Percentiles rank a stretch among this genome's conserved stretches.
These are phyloP conservation scores for Venturia aucupariae DNA, from an alignment of 2,329 filamentous ascomycete species.

Conservation along the genomic window DNA sequence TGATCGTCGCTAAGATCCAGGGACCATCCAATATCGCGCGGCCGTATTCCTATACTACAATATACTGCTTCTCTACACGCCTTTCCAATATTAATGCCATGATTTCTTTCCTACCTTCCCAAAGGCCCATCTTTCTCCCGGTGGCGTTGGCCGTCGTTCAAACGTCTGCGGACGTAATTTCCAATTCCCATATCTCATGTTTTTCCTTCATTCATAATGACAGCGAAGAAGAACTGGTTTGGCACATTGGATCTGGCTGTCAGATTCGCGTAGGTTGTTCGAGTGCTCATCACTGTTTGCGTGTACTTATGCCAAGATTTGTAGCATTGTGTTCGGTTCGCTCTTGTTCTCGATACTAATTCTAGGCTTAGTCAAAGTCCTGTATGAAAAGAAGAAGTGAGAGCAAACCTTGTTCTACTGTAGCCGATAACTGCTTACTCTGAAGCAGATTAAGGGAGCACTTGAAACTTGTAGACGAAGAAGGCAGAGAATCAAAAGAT, in stretches of 20 bases:
- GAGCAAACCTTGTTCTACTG: conserved; percentile 13
- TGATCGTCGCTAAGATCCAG: neutral
- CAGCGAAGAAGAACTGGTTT: conserved; percentile 10
- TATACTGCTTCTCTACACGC: too few species aligned
- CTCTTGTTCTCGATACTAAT: conserved; percentile 26
- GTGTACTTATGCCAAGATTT: conserved; percentile 6
- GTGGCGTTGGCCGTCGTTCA: neutral
- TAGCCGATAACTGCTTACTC: neutral
- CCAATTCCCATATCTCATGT: neutral
- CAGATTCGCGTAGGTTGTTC: conserved; percentile 11
- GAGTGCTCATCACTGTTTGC: neutral
- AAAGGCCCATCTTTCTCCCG: neutral
- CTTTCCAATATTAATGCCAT: neutral
- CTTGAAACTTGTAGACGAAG: conserved; percentile 22
- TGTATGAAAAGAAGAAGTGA: conserved; percentile 28
- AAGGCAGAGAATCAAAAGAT: conserved; percentile 28
- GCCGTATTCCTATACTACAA: neutral
- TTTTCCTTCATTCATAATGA: neutral
- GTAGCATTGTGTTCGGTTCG: conserved; percentile 26
- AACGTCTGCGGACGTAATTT: neutral
- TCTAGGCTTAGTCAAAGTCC: conserved; percentile 27
- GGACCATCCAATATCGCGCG: neutral
- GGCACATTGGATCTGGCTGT: conserved; percentile 2
- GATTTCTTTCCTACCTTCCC: neutral
- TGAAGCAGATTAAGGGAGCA: conserved; percentile 17